Evolutionary conservation across 129 eudicot genomes (phyloP), one percentile per base, ranked within the genome.

Genomic region (Chrysanthemum makinoi): DNA sequence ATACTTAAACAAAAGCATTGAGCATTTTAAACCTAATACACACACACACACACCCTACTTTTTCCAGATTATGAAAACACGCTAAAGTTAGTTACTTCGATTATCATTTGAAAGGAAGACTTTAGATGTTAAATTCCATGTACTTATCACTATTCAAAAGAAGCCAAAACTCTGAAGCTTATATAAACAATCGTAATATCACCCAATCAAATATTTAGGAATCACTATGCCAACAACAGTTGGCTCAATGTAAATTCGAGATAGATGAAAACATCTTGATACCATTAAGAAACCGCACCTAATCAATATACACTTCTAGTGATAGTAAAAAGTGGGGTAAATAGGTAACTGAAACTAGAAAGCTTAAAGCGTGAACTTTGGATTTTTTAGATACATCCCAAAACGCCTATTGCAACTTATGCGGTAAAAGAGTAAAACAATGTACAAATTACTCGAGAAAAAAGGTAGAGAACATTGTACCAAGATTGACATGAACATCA

Each of bases 401-500:
- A 69, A 33, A 57, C 54, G 77, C 26, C 28, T 72, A 26, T 14
- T 10, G 49, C 30, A 47, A n/a, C 61, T 57, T 18, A 75, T 58
- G 39, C 33, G 17, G 16, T 12, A 75, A 26, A 49, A 19, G 51
- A 75, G 54, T 13, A 19, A 63, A 19, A 48, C 51, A 75, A n/a
- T 39, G 44, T 6, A 60, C 44, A 47, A 44, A 72, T 6, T 19
- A n/a, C 24, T 20, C 2, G 10, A 39, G 14, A 69, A 10, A 4
- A 55, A 58, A 66, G 50, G 69, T 17, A 10, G 60, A 9, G 10
- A 33, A 67, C 49, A 57, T 13, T 18, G 53, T 86, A 89, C 96
- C 96, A 77, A 89, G 80, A 82, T 89, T 89, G 75, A 89, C 91
- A 78, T 89, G 96, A 44, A 89, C 96, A 80, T 89, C 96, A 72